A percentile compares a stretch with the other conserved stretches of the same genome.
Evolutionary conservation across 1,139 yeast genomes (phyloP).

Genomic region (Debaryomyces sp.): DNA sequence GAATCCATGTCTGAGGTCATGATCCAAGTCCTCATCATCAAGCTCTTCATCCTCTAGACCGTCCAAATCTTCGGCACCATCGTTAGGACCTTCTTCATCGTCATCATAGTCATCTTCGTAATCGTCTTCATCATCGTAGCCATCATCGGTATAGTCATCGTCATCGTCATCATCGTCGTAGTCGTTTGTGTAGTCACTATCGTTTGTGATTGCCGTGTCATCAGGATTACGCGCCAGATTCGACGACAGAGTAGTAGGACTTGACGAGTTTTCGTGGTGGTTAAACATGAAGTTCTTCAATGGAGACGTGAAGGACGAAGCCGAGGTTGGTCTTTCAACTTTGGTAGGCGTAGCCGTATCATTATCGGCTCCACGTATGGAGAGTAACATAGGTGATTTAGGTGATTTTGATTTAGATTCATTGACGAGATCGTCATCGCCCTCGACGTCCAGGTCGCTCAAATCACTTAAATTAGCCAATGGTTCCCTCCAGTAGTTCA

Average conservation of each 20-base stretch:
- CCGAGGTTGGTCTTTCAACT: constrained; percentile 31
- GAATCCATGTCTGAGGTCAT: constrained; percentile 9
- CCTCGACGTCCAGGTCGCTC: constrained; percentile 46
- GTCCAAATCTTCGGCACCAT: constrained; percentile 28
- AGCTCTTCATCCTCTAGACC: constrained; percentile 26
- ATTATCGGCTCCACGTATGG: constrained; percentile 15
- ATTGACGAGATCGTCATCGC: constrained; percentile 10
- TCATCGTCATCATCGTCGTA: constrained; percentile 20
- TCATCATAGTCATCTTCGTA: constrained; percentile 30
- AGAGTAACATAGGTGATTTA: constrained; percentile 20
- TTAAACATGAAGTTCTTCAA: constrained; percentile 44
- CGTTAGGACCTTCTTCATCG: constrained; percentile 21
- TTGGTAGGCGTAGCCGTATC: neutral
- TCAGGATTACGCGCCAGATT: constrained; percentile 11
- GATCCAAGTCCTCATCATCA: constrained; percentile 8
- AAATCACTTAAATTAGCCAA: constrained; percentile 60
- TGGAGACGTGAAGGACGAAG: constrained; percentile 45
- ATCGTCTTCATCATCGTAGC: constrained; percentile 33
- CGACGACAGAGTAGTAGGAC: neutral
- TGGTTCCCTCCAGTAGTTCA: constrained; percentile 91
- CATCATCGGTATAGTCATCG: constrained; percentile 26
- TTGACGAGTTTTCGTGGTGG: neutral
- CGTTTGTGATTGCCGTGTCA: constrained; percentile 15
- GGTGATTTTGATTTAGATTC: constrained; percentile 16
- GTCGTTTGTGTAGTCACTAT: constrained; percentile 17